phyloP scores from a whole-genome alignment of 2,329 filamentous ascomycete species.

The Aciculosporium take region DNA sequence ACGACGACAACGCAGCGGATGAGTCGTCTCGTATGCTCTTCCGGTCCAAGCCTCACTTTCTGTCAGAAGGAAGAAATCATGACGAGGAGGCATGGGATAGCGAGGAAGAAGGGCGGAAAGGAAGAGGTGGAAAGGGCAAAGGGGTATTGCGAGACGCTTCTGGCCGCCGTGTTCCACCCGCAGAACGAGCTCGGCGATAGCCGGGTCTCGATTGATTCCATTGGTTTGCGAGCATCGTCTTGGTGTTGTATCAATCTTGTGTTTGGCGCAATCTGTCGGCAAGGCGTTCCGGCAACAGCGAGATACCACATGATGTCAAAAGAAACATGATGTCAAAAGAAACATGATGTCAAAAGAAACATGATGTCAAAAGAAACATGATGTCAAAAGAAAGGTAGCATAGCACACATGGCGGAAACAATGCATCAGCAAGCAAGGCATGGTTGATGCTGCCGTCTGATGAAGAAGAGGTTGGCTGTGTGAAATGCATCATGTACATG shows the following conservation, averaged over 20 bases:
- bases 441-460: too few relatives aligned
- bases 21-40: slow-evolving; percentile 48
- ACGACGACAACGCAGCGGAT: slow-evolving; percentile 31
- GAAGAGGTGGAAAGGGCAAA: slow-evolving; percentile 29
- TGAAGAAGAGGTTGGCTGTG: too few relatives aligned
- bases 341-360: too few relatives aligned
- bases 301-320: slow-evolving; percentile 1
- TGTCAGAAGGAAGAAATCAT: slow-evolving; percentile 14
- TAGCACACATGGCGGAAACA: too few relatives aligned
- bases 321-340: too few relatives aligned
- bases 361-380: too few relatives aligned
- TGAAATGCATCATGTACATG: too few relatives aligned
- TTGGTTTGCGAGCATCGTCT: slow-evolving; percentile 5
- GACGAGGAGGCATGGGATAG: slow-evolving; percentile 28
- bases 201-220: background rate
- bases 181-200: slow-evolving; percentile 34
- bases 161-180: slow-evolving; percentile 35
- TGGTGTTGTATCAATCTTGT: background rate
- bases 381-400: too few relatives aligned
- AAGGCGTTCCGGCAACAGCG: slow-evolving; percentile 5
- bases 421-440: too few relatives aligned
- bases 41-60: slow-evolving; percentile 18
- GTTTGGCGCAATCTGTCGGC: slow-evolving; percentile 1
- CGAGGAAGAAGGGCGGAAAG: slow-evolving; percentile 28
- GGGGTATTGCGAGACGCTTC: slow-evolving; percentile 32